Evolutionary conservation across 768 basidiomycete species (phyloP).

Genomic region (Serendipita indica): DNA sequence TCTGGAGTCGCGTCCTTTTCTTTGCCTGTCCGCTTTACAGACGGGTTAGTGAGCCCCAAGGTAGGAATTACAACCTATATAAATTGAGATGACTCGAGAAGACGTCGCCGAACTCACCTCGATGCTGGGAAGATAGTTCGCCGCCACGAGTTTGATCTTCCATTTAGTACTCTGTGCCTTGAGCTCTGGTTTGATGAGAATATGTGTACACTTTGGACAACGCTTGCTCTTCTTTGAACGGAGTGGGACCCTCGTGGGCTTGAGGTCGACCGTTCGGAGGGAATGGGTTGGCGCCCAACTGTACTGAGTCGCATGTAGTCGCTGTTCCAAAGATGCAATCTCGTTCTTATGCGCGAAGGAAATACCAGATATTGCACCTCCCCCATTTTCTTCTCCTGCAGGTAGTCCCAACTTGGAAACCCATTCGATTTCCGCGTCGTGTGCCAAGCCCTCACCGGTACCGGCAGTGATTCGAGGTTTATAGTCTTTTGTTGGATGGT

Average conservation of each 20-base stretch:
- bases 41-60: constrained; percentile 17
- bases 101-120: constrained; percentile 52
- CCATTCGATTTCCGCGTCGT: constrained; percentile 17
- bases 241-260: constrained; percentile 79
- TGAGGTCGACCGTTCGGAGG: constrained; percentile 30
- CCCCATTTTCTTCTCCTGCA: background rate
- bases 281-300: constrained; percentile 1
- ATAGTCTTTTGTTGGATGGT: constrained; percentile 2
- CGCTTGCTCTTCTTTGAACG: constrained; percentile 92
- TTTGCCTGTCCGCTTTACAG: constrained; percentile 23
- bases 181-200: constrained; percentile 95
- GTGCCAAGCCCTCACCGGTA: background rate
- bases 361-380: background rate
- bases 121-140: constrained; percentile 85
- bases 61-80: background rate
- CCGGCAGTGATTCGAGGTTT: background rate
- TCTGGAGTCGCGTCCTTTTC: constrained; percentile 24
- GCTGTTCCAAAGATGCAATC: background rate
- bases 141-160: constrained; percentile 95
- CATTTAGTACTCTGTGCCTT: constrained; percentile 88
- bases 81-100: constrained; percentile 16
- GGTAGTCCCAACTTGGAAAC: background rate
- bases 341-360: background rate
- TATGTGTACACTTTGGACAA: constrained; percentile 86
- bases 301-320: background rate